Evolutionary conservation across 768 basidiomycete genomes (phyloP), one percentile per base, ranked within the genome.

Genomic region (Lactarius trivialis): DNA sequence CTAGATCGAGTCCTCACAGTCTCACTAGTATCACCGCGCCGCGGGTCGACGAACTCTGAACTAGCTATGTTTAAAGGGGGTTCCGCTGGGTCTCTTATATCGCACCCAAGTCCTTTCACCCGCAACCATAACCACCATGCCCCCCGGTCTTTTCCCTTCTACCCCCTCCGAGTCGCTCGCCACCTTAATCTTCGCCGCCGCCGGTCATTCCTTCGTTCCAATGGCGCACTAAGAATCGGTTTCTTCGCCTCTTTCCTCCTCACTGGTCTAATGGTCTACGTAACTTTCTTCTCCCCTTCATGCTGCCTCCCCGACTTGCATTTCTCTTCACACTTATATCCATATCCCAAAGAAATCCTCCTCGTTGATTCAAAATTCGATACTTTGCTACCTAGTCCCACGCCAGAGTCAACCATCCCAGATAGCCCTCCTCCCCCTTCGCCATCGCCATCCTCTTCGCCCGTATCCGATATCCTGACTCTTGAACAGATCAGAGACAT

Each of bases 401-500:
- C 60, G 33, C 33, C 33, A 7, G 33, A 34, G 33, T 11, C 33
- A 34, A 34, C 8, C 33, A 9, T 34, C 33, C 33, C 33, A 34
- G 8, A 34, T 9, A 11, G 8, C 0, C 15, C 51, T 53, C 1
- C 51, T 1, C 15, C 51, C 53, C 1, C 51, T 1, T 19, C 24
- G 6, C 26, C 56, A 1, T 48, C 41, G 37, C 41, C 52, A 8
- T 21, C 48, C 3, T 1, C 4, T 1, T 2, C 5, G 7, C 37
- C 30, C 9, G 24, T 15, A 21, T 14, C 64, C n/a, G 41, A 67
- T 26, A 54, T 71, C 45, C 63, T 72, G 60, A 71, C 69, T 49
- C 67, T 75, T 34, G 70, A 77, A 32, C 68, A 71, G 32, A 58
- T 80, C 19, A 68, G 65, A 39, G 70, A 68, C 28, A 68, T 78